Evolutionary conservation across 495 filamentous ascomycete genomes (phyloP).

Genomic region (Penicillium dipodomyicola): DNA sequence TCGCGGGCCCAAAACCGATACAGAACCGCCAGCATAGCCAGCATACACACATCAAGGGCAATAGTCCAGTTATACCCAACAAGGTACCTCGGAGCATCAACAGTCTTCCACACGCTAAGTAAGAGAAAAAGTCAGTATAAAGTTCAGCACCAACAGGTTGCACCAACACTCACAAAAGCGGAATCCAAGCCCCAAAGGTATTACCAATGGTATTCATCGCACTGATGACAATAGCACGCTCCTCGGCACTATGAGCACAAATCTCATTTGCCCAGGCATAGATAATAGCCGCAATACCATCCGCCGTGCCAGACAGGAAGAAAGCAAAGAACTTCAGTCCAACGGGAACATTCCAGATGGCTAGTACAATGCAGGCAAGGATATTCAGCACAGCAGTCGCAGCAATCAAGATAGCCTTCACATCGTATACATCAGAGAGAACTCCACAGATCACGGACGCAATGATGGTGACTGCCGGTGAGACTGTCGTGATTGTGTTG

Average conservation of each 20-base stretch:
- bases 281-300: constrained; percentile 28
- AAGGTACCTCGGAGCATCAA: constrained; percentile 29
- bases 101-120: constrained; percentile 28
- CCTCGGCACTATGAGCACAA: constrained; percentile 53
- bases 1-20: constrained; percentile 25
- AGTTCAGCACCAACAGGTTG: not conserved
- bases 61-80: constrained; percentile 32
- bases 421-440: constrained; percentile 43
- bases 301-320: constrained; percentile 29
- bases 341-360: constrained; percentile 49
- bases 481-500: constrained; percentile 43
- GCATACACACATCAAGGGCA: constrained; percentile 31
- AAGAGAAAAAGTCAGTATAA: constrained; percentile 4
- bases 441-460: constrained; percentile 42
- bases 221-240: constrained; percentile 54
- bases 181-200: constrained; percentile 38
- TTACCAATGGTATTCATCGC: constrained; percentile 54
- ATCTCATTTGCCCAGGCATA: constrained; percentile 56
- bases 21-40: constrained; percentile 25
- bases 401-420: constrained; percentile 39
- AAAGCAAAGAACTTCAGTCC: constrained; percentile 50
- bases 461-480: constrained; percentile 39
- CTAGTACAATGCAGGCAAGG: constrained; percentile 39
- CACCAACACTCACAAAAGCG: constrained; percentile 23
- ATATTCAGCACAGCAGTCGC: constrained; percentile 37